Evolutionary conservation across 2,329 filamentous ascomycete species (phyloP), one percentile per base, ranked within the genome.

Genomic region (Botrytis medusae): DNA sequence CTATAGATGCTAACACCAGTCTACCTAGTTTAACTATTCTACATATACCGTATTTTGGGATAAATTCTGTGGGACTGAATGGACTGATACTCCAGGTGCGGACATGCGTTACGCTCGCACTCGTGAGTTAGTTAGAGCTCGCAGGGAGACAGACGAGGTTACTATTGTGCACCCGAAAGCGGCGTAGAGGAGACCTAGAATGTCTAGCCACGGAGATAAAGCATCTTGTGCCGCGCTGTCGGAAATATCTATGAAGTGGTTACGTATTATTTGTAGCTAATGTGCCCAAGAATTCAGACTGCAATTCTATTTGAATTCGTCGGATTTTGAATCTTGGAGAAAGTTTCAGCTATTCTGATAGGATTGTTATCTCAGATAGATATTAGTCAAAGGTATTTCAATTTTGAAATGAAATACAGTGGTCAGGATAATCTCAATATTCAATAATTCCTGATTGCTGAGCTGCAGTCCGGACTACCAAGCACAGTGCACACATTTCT

Each of bases 1-100:
- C 29, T 63, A 34, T 16, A 37, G 22, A n/a, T 20, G 3, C 32
- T 54, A 37, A 72, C 29, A 29, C 61, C 12, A 59, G n/a, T 18
- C 32, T 22, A 40, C 22, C 6, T 61, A 74, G 72, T 37, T 72
- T 20, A 74, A 74, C 34, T 74, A 67, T 40, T 64, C 69, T 40
- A 74, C 69, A 22, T 74, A 74, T n/a, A 72, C 69, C 7, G 51
- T 72, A 8, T 74, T 74, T 54, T 74, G 72, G 72, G 72, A 74
- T 61, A 71, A 67, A 25, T 9, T 74, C 20, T 51, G 72, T 8
- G 69, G 72, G 34, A 74, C 72, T 2, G 61, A 64, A 54, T 72
- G 70, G 70, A 67, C 70, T 59, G 70, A 72, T 67, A 48, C 29
- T 46, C 32, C 57, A 46, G 70, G 61, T 37, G 70, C 70, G 4